Percentiles rank a stretch among this genome's conserved stretches.
These are phyloP conservation scores for Diphasiastrum complanatum DNA, from an alignment of 83 land plant genomes.

Conservation along the genomic window DNA sequence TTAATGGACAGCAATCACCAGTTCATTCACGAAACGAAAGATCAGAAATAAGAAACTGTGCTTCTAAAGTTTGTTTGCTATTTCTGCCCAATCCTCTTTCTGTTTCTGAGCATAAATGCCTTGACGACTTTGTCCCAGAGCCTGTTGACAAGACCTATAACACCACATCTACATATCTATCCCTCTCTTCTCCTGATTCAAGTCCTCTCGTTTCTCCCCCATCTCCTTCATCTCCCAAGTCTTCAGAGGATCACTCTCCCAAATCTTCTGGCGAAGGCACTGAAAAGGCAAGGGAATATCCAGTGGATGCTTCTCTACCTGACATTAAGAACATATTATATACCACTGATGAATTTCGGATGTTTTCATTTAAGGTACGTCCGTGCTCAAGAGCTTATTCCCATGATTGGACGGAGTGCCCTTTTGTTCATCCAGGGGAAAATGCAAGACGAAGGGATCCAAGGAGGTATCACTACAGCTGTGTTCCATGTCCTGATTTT, in stretches of 20 bases:
- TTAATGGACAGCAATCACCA: no score
- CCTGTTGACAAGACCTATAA: background rate
- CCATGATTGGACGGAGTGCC: slow-evolving; percentile 31
- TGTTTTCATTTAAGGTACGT: slow-evolving; percentile 28
- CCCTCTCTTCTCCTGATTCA: slow-evolving; percentile 11
- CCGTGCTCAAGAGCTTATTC: no score
- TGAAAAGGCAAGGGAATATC: slow-evolving; percentile 23
- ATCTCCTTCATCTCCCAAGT: slow-evolving; percentile 18
- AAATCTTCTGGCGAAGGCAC: slow-evolving; percentile 5
- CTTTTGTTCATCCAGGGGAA: slow-evolving; percentile 30
- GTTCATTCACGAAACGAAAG: no score
- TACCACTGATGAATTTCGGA: slow-evolving; percentile 25
- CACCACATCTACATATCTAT: background rate
- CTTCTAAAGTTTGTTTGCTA: no score
- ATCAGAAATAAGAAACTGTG: no score
- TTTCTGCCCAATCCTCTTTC: no score
- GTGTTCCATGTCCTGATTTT: slow-evolving; percentile 28
- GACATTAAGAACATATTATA: slow-evolving; percentile 23
- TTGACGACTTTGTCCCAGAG: background rate
- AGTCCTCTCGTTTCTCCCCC: slow-evolving; percentile 11
- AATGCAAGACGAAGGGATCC: slow-evolving; percentile 29
- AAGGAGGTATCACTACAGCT: slow-evolving; percentile 25
- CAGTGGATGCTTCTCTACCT: slow-evolving; percentile 23
- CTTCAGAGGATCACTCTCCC: background rate
- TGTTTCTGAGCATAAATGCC: no score